Base-by-base conservation (phyloP, 1,284 basidiomycete genomes). In the Rugiboletus extremiorientalis region DNA sequence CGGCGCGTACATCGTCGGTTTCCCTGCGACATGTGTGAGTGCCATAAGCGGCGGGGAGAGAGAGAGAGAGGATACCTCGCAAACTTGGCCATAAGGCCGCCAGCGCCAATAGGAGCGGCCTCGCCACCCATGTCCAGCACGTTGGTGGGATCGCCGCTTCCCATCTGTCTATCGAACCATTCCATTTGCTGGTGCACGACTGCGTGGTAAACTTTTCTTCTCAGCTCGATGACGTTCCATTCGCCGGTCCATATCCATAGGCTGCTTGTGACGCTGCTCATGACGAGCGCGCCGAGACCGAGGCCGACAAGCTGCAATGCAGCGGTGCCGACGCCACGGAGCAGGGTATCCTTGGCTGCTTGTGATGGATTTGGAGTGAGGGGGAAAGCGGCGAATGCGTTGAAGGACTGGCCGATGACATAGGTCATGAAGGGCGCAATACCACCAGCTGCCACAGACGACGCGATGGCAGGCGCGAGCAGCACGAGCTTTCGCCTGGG, bases 81-180 rank as follows among this genome's bases (percentile, higher is more conserved):
- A 71, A 98, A 98, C 70, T 94, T 93, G 52, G 92, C 87, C 94
- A 98, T 97, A 44, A 98, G 78, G 22, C 96, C 96, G 56, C 91
- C 96, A 48, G 94, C 92, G 58, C 94, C 93, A 53, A 90, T 75
- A 36, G 83, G 80, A 43, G 82, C 80, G 40, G 81, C 78, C 27
- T 81, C 77, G 27, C 79, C 79, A 44, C 65, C 64, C 40, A 77
- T 74, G 55, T 76, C 74, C 57, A 79, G 77, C 18, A 78, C 74
- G 51, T 63, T 56, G 43, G 69, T 58, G 41, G 77, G 69, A 42
- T 80, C 79, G 42, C 84, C 84, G 45, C 81, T 77, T 47, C 89
- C 91, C 83, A 91, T 88, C 60, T 91, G 89, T 46, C 83, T 74
- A 72, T 96, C 92, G 71, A 93, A 96, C 94, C 94, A 96, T 41